Conservation (phyloP, 345 rosid species). For the Moricandia moricandioides region DNA sequence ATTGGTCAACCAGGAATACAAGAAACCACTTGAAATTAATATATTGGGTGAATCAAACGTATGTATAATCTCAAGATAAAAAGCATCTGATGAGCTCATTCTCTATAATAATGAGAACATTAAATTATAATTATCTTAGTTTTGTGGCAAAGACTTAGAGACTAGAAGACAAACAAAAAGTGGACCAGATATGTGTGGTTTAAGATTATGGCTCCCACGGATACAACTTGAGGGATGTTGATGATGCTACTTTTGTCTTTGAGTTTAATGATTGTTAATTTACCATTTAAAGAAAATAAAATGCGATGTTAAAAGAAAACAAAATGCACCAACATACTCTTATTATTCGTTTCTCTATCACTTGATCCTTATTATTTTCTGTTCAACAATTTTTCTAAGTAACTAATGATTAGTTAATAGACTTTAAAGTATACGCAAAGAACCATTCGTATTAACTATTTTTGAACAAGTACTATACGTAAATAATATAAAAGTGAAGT, state of each 20-base stretch:
- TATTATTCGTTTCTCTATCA: constrained; percentile 15
- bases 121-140: background rate
- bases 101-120: constrained; percentile 6
- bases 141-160: constrained; percentile 5
- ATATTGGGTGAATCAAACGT: background rate
- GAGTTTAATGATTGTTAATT: background rate
- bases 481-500: constrained; percentile 1
- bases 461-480: background rate
- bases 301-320: constrained; percentile 3
- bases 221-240: too few relatives aligned
- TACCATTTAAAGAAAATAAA: background rate
- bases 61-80: constrained; percentile 5
- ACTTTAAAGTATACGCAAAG: background rate
- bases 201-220: too few relatives aligned
- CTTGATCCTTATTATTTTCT: background rate
- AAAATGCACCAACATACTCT: constrained; percentile 5
- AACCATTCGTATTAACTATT: background rate
- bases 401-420: background rate
- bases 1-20: background rate
- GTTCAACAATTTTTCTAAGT: background rate
- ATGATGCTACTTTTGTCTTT: too few relatives aligned
- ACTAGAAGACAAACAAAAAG: constrained; percentile 10
- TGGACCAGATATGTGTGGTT: background rate
- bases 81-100: constrained; percentile 33
- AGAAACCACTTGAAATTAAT: background rate